These are phyloP conservation scores for Kurtzmaniella quercitrusa DNA, from an alignment of 1,139 yeast genomes.

Conservation along the genomic window DNA sequence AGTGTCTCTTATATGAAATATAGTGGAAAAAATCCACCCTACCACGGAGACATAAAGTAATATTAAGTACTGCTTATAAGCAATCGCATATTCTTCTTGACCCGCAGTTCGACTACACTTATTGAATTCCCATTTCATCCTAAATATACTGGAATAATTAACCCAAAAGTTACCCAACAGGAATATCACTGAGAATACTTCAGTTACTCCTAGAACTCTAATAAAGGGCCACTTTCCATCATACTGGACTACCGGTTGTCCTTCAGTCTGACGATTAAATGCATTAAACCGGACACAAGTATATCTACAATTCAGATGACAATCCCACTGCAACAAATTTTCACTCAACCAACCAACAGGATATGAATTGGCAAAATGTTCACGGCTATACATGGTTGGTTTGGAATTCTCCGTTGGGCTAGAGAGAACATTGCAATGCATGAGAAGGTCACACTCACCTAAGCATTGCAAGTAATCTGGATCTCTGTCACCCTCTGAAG, in stretches of 20 bases:
- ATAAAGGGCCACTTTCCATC: constrained; percentile 46
- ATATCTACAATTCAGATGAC: constrained; percentile 37
- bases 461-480: constrained; percentile 25
- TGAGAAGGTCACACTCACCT: constrained; percentile 10
- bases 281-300: constrained; percentile 39
- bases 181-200: constrained; percentile 32
- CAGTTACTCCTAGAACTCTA: constrained; percentile 37
- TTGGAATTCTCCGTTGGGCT: neutral
- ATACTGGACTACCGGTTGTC: constrained; percentile 34
- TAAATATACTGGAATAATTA: constrained; percentile 27
- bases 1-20: constrained; percentile 40
- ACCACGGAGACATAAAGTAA: constrained; percentile 26
- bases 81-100: constrained; percentile 14
- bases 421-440: neutral
- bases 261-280: constrained; percentile 15
- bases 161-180: constrained; percentile 36
- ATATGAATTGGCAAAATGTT: constrained; percentile 12
- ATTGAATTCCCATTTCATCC: constrained; percentile 23
- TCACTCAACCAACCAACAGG: constrained; percentile 14
- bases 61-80: constrained; percentile 30
- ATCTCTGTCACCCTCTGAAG: constrained; percentile 28
- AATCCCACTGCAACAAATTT: constrained; percentile 30
- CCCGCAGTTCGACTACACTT: constrained; percentile 14
- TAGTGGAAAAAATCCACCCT: constrained; percentile 38
- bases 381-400: constrained; percentile 7